Evolutionary conservation across 768 basidiomycete species (phyloP), one percentile per base, ranked within the genome.

Genomic region (Boletus vinaceobasis): DNA sequence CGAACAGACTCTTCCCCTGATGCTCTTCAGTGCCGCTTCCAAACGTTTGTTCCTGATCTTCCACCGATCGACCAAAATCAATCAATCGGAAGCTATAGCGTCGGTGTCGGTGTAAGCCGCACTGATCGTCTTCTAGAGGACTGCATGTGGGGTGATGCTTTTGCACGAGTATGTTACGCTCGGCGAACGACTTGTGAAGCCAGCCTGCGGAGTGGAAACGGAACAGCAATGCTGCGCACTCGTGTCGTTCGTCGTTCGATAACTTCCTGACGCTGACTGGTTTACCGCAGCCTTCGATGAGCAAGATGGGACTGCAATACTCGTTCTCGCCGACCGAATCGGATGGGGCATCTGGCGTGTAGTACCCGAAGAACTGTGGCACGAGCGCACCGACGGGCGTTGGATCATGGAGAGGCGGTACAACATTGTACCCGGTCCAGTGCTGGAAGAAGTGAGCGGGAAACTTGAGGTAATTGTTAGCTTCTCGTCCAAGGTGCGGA

Each of bases 291-390:
- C 76, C 68, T 56, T 62, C 61, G 38, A 61, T 6, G 19, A 61
- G 60, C 3, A 61, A 3, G 43, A 61, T 57, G 7, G 59, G 39
- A 31, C 60, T 61, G 4, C 9, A 14, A 19, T 43, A 61, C 23
- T 6, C 27, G 7, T 39, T n/a, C n/a, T n/a, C n/a, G n/a, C n/a
- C n/a, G n/a, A n/a, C 33, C 9, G 35, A 44, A 15, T 17, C 75
- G 56, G 40, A 76, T 71, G 5, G 75, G 70, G 39, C 64, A 39
- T 56, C 55, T 23, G 63, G 26, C 1, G 27, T 55, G 61, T 85
- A 86, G 66, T 80, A 83, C 2, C 86, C 84, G 61, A 81, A 86
- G 67, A 78, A 86, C 63, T 84, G 82, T 1, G 86, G 85, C 5
- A 81, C 78, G 45, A 85, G 54, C 0, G 85, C 75, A 8, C 74